Evolutionary conservation across 1,139 yeast genomes (phyloP), one percentile per base, ranked within the genome.

Genomic region (Waltiozyma sp.): DNA sequence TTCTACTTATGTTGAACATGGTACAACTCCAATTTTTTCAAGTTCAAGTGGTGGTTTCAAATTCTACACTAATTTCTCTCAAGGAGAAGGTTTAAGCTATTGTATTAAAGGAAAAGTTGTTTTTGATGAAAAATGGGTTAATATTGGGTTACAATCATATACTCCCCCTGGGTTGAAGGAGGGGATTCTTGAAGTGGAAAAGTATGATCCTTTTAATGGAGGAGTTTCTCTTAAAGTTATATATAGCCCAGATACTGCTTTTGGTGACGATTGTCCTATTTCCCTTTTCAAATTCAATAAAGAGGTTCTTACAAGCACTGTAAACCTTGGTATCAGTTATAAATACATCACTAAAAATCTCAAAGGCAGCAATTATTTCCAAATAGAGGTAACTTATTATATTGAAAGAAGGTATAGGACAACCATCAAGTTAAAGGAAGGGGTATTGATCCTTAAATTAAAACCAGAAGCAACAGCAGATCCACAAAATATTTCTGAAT

Each of bases 1-100:
- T 3, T 33, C 50, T 2, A 40, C 50, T 2, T 51, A 49, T 40
- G 46, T 56, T 11, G 31, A 40, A 3, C 47, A 41, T 13, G 39
- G 43, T 31, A 39, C 49, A 1, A 44, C 56, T 1, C 56, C 60
- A 1, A 44, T 55, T 6, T 52, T 41, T 39, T 31, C 35, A n/a
- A 40, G 33, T 2, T 40, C 28, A 2, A 43, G 38, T 31, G 40
- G 41, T 31, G 43, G 31, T 15, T 51, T 61, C 15, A 41, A 54
- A 1, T 67, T 65, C 41, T 65, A 64, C 44, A 64, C 70, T 0
- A 60, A 62, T 40, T 67, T 66, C 45, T 52, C 57, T 19, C 54
- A 49, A 21, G 71, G 70, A 9, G 60, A 62, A 43, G 71, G 70
- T 0, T 34, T 45, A 4, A 43, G 43, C 11, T 65, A 58, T 45